Conservation (phyloP, 305 asterid genomes). For the Fraxinus nigra region DNA sequence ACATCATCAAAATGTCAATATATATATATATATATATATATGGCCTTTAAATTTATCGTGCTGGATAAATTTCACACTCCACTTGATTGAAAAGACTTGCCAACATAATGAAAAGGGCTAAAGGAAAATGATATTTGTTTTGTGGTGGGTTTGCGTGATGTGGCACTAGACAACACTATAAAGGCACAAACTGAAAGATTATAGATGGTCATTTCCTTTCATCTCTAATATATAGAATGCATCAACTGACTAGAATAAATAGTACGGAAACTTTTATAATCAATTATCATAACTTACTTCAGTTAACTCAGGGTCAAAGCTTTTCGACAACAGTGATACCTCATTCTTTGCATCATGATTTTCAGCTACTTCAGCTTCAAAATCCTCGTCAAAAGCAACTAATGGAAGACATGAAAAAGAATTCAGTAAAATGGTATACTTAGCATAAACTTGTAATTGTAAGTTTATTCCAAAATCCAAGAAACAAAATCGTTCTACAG, state of each 20-base stretch:
- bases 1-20: background rate
- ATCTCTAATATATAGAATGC: background rate
- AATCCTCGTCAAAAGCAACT: slow-evolving; percentile 99
- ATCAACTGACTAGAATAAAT: background rate
- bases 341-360: slow-evolving; percentile 82
- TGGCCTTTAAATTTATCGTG: background rate
- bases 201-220: background rate
- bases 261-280: background rate
- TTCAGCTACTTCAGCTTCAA: slow-evolving; percentile 87
- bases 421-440: background rate
- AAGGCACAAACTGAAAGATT: background rate
- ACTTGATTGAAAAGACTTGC: background rate
- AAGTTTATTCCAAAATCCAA: background rate
- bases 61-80: background rate
- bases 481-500: background rate
- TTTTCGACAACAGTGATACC: slow-evolving; percentile 66
- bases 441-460: background rate
- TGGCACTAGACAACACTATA: background rate
- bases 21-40: too few relatives aligned
- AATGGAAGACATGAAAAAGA: slow-evolving; percentile 17
- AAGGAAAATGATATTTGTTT: background rate
- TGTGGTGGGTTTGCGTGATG: background rate
- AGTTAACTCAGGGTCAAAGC: slow-evolving; percentile 84
- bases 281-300: slow-evolving; percentile 48
- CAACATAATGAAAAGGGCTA: background rate